Conservation (phyloP, 1,284 basidiomycete species). For the Cryptococcus neoformans region DNA sequence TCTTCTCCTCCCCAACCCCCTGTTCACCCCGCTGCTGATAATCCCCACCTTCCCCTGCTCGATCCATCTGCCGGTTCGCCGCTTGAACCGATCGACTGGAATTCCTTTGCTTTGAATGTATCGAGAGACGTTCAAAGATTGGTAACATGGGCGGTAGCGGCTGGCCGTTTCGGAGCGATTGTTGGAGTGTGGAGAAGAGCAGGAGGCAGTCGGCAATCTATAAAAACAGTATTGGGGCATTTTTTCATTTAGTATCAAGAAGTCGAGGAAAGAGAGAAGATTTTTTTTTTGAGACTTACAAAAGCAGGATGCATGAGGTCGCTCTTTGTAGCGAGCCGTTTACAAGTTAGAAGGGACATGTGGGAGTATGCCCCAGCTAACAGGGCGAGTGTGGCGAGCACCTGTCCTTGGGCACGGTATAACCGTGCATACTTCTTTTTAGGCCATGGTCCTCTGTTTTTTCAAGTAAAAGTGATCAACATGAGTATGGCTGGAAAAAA, state of each 20-base stretch:
- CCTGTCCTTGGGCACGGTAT: slow-evolving; percentile 22
- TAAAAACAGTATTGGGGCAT: not conserved
- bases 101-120: slow-evolving; percentile 8
- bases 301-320: slow-evolving; percentile 44
- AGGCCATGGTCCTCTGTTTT: slow-evolving; percentile 46
- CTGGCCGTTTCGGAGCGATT: slow-evolving; percentile 31
- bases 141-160: slow-evolving; percentile 44
- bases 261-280: not conserved
- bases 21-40: not conserved
- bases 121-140: slow-evolving; percentile 42
- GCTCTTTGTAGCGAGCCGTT: slow-evolving; percentile 18
- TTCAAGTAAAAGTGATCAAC: not conserved
- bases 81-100: not conserved
- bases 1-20: not conserved
- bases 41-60: not conserved
- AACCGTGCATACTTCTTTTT: slow-evolving; percentile 34
- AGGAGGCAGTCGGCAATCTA: slow-evolving; percentile 43
- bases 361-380: slow-evolving; percentile 35
- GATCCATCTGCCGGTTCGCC: not conserved
- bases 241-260: not conserved
- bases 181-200: slow-evolving; percentile 39
- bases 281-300: slow-evolving; percentile 19
- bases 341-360: slow-evolving; percentile 31
- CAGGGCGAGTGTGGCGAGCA: slow-evolving; percentile 33
- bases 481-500: not conserved